Evolutionary conservation across 768 basidiomycete genomes (phyloP).

Genomic region (Boletus reticulatus): DNA sequence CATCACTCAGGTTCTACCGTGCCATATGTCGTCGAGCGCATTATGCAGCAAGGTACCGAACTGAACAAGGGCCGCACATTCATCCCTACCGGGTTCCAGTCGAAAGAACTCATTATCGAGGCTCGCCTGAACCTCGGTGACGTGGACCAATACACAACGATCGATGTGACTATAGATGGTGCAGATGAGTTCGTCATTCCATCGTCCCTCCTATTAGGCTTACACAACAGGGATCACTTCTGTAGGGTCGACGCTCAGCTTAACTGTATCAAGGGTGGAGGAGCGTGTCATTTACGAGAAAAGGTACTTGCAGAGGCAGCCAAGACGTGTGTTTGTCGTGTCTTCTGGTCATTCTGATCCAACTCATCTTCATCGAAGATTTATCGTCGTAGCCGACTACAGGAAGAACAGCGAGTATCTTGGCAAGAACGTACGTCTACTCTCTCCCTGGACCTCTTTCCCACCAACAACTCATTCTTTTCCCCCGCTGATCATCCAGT

Average conservation of each 20-base stretch:
- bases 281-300: slow-evolving; percentile 94
- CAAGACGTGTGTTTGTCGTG: slow-evolving; percentile 49
- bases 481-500: slow-evolving; percentile 43
- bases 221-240: neutral
- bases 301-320: slow-evolving; percentile 98
- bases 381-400: slow-evolving; percentile 94
- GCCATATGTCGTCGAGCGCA: slow-evolving; percentile 94
- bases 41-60: slow-evolving; percentile 75
- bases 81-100: slow-evolving; percentile 95
- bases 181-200: slow-evolving; percentile 79
- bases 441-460: neutral
- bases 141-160: slow-evolving; percentile 80
- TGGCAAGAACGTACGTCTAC: slow-evolving; percentile 74
- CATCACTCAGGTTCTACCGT: slow-evolving; percentile 76
- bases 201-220: neutral
- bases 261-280: slow-evolving; percentile 96
- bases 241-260: slow-evolving; percentile 78
- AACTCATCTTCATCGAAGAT: slow-evolving; percentile 54
- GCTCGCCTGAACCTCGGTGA: slow-evolving; percentile 80
- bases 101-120: slow-evolving; percentile 88
- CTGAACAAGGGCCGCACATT: slow-evolving; percentile 82
- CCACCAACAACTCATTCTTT: too few species aligned
- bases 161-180: slow-evolving; percentile 98
- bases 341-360: neutral
- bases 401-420: slow-evolving; percentile 86